Conservation (phyloP, 306 rosid species). For the Purshia tridentata region DNA sequence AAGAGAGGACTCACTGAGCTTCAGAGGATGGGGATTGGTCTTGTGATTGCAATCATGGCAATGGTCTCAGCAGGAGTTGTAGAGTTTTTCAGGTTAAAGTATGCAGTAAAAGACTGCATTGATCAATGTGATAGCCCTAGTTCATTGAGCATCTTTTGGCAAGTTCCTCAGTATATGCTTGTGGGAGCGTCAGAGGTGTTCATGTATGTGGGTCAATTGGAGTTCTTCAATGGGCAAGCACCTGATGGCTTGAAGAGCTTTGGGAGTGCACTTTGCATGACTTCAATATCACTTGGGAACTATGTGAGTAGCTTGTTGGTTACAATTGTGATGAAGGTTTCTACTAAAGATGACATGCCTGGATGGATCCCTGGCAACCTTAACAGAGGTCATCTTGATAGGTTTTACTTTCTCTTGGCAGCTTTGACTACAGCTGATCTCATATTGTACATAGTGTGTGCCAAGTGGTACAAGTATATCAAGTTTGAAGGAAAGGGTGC, state of each 20-base stretch:
- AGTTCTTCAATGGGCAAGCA: slow-evolving; percentile 74
- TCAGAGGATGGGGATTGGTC: slow-evolving; percentile 84
- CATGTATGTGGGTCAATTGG: slow-evolving; percentile 80
- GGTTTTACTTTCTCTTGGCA: slow-evolving; percentile 70
- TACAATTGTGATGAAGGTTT: slow-evolving; percentile 66
- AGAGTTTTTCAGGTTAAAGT: slow-evolving; percentile 48
- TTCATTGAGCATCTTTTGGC: slow-evolving; percentile 70
- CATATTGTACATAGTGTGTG: slow-evolving; percentile 46
- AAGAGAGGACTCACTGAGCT: slow-evolving; percentile 55
- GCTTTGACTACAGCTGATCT: slow-evolving; percentile 60
- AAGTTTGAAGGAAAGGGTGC: slow-evolving; percentile 51
- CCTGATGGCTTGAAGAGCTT: slow-evolving; percentile 83
- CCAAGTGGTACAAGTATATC: slow-evolving; percentile 68
- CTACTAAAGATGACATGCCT: slow-evolving; percentile 47
- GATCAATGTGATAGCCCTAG: slow-evolving; percentile 41
- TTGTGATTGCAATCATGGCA: slow-evolving; percentile 58
- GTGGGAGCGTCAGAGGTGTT: slow-evolving; percentile 83
- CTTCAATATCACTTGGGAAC: slow-evolving; percentile 78
- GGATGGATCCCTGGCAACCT: slow-evolving; percentile 86
- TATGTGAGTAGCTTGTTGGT: slow-evolving; percentile 70
- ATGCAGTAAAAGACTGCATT: slow-evolving; percentile 32
- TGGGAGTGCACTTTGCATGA: slow-evolving; percentile 83
- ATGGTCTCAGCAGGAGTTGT: slow-evolving; percentile 71
- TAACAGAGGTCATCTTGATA: slow-evolving; percentile 65
- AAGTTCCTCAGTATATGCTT: slow-evolving; percentile 64